Conservation (phyloP, 352 stramenopile species). For the Detonula confervacea region DNA sequence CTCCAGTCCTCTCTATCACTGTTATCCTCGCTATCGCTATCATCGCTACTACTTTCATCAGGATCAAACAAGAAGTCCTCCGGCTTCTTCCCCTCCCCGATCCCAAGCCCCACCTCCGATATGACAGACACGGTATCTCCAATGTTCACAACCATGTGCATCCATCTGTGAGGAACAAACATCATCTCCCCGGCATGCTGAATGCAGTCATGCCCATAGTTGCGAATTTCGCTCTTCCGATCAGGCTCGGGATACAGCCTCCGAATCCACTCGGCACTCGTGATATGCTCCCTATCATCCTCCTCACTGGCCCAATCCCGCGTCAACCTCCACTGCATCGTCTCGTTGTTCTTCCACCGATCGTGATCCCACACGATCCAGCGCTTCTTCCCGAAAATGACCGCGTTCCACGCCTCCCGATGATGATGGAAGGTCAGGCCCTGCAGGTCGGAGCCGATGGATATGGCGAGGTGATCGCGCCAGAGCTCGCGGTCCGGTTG, state of each 20-base stretch:
- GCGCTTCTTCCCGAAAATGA: constrained; percentile 25
- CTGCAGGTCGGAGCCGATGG: constrained; percentile 12
- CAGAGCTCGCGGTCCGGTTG: neutral
- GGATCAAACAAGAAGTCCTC: constrained; percentile 40
- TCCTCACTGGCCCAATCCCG: no score
- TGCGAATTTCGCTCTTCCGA: constrained; percentile 18
- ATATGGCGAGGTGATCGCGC: constrained; percentile 14
- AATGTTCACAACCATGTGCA: constrained; percentile 52
- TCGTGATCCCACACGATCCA: constrained; percentile 12
- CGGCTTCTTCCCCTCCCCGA: constrained; percentile 30
- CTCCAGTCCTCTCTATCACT: no score
- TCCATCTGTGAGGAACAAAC: constrained; percentile 36
- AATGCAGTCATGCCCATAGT: constrained; percentile 37
- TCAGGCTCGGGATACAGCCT: constrained; percentile 22
- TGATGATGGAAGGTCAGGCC: constrained; percentile 15
- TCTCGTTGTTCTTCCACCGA: neutral
- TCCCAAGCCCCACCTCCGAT: constrained; percentile 25
- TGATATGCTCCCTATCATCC: neutral
- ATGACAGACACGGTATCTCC: constrained; percentile 37
- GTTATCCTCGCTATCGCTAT: neutral
- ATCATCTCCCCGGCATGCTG: constrained; percentile 42
- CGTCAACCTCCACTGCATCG: neutral
- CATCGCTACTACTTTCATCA: constrained; percentile 6
- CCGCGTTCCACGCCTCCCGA: constrained; percentile 5
- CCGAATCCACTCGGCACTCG: constrained; percentile 31